phyloP scores from a whole-genome alignment of 208 protist species.

The Trypanosoma scelopori region DNA sequence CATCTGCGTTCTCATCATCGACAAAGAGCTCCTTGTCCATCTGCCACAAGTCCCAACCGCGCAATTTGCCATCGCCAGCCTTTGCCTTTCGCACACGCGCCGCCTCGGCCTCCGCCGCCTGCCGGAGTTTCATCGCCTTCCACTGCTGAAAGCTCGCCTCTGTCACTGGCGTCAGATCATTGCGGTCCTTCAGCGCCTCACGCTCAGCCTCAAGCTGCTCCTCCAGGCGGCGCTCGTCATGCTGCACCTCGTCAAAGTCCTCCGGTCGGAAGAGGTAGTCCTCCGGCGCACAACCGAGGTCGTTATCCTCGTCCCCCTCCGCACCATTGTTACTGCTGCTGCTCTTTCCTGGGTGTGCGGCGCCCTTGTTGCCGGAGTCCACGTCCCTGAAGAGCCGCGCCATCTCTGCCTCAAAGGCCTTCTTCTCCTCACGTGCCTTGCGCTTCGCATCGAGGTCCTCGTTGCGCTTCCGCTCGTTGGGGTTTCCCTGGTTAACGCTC shows the following conservation, averaged over 20 bases:
- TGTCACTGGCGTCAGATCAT: constrained; percentile 80
- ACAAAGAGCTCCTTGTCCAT: constrained; percentile 84
- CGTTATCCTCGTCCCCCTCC: constrained; percentile 38
- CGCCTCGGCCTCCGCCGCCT: constrained; percentile 63
- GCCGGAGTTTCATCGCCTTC: constrained; percentile 63
- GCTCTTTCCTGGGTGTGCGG: background rate
- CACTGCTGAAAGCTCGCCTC: constrained; percentile 79
- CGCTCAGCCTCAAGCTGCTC: constrained; percentile 85
- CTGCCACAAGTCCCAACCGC: constrained; percentile 83
- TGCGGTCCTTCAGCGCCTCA: constrained; percentile 69
- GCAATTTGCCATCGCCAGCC: constrained; percentile 70
- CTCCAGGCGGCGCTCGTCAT: constrained; percentile 81
- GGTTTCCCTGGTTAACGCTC: constrained; percentile 63
- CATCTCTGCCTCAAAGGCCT: constrained; percentile 80
- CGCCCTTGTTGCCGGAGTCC: constrained; percentile 30
- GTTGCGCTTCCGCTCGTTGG: constrained; percentile 64
- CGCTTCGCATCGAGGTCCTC: constrained; percentile 68
- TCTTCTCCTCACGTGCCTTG: constrained; percentile 72
- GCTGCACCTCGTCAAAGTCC: constrained; percentile 87
- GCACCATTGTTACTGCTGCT: constrained; percentile 10
- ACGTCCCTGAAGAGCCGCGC: constrained; percentile 79
- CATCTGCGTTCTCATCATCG: constrained; percentile 83
- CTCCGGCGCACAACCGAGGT: constrained; percentile 66
- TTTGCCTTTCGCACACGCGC: constrained; percentile 67
- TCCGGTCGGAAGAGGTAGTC: constrained; percentile 89